Evolutionary conservation across 805 yeast genomes (phyloP).

Genomic region (Kazachstania kunashirensis): DNA sequence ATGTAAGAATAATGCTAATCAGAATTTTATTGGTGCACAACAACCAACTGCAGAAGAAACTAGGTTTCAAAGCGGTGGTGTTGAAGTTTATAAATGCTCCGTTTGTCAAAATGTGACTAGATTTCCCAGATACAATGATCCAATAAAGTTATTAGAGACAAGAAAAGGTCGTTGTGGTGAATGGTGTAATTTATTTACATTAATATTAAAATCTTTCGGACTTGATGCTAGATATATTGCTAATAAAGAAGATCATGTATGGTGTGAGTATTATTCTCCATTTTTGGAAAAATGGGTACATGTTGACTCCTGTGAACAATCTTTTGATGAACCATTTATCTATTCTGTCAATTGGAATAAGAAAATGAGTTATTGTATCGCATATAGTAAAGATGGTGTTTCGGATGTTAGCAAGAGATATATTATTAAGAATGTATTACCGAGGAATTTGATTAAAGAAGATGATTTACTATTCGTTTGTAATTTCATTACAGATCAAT

Average conservation of each 20-base stretch:
- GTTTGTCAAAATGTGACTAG: conserved; percentile 40
- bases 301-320: conserved; percentile 78
- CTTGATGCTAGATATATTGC: conserved; percentile 62
- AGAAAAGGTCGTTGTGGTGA: conserved; percentile 87
- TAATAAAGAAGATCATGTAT: conserved; percentile 91
- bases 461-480: conserved; percentile 31
- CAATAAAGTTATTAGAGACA: conserved; percentile 48
- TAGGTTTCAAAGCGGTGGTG: conserved; percentile 39
- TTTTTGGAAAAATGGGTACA: conserved; percentile 69
- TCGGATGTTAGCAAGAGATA: conserved; percentile 66
- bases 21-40: conserved; percentile 31
- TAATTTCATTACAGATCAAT: conserved; percentile 29
- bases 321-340: conserved; percentile 70
- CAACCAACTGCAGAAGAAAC: conserved; percentile 39
- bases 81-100: conserved; percentile 57
- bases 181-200: conserved; percentile 80
- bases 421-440: conserved; percentile 38
- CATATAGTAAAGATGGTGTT: conserved; percentile 50
- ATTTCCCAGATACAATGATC: conserved; percentile 72
- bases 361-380: conserved; percentile 81
- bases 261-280: conserved; percentile 81
- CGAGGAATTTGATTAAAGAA: conserved; percentile 40
- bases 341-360: conserved; percentile 88
- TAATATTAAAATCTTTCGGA: conserved; percentile 59
- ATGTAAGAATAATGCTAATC: conserved; percentile 38